Evolutionary conservation across 169 alveolate species (phyloP).

Genomic region (Plasmodium malariae): DNA sequence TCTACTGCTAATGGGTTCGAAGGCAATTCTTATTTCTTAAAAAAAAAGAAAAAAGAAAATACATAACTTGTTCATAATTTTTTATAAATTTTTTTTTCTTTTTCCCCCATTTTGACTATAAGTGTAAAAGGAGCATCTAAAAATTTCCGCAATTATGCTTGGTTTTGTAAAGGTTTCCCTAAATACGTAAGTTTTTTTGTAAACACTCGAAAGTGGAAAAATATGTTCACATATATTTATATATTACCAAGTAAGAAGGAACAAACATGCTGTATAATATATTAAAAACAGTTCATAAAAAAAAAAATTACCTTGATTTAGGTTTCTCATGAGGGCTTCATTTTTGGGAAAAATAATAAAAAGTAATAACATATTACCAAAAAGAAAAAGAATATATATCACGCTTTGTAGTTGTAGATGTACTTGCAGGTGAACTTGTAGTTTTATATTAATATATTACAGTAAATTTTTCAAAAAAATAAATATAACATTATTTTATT

Average conservation of each 20-base stretch:
- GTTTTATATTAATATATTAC: neutral
- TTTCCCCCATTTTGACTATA: conserved; percentile 3
- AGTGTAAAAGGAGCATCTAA: conserved; percentile 67
- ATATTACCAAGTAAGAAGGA: too few species aligned
- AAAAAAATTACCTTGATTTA: conserved; percentile 7
- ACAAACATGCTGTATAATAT: too few species aligned
- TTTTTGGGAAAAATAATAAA: conserved; percentile 72
- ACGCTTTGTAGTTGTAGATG: neutral
- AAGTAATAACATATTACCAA: conserved; percentile 10
- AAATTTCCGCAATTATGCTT: conserved; percentile 70
- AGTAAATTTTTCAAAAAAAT: neutral
- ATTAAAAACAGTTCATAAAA: neutral
- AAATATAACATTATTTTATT: neutral
- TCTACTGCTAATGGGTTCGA: conserved; percentile 77
- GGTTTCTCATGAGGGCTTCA: conserved; percentile 77
- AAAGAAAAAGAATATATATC: conserved; percentile 10
- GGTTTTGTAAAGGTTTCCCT: conserved; percentile 77
- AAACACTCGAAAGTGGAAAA: neutral
- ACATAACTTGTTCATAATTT: neutral
- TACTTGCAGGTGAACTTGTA: neutral
- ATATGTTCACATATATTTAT: conserved; percentile 20
- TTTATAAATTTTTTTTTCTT: neutral
- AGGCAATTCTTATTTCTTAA: conserved; percentile 4
- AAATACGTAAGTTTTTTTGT: conserved; percentile 52
- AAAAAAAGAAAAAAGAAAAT: neutral